These are phyloP conservation scores for Clarkia xantiana DNA, from an alignment of 345 rosid species.

Conservation along the genomic window DNA sequence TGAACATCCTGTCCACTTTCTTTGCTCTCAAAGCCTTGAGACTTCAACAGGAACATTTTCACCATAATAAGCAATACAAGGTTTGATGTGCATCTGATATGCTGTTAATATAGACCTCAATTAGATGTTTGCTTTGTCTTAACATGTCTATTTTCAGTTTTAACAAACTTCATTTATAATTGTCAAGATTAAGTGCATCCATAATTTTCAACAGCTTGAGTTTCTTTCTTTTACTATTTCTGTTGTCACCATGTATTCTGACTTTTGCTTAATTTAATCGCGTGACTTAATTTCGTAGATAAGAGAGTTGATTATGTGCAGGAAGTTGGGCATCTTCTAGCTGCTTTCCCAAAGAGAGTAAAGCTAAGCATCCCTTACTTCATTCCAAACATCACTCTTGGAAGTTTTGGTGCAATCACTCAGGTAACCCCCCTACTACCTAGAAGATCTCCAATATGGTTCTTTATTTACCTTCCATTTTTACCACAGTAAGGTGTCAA, in stretches of 20 bases:
- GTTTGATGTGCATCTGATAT: too few relatives aligned
- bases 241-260: background rate
- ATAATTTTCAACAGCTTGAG: too few relatives aligned
- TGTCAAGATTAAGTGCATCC: too few relatives aligned
- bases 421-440: slow-evolving; percentile 31
- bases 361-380: slow-evolving; percentile 86
- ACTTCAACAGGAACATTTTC: too few relatives aligned
- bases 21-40: too few relatives aligned
- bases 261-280: background rate
- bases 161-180: too few relatives aligned
- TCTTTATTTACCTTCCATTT: background rate
- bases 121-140: too few relatives aligned
- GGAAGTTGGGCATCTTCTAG: slow-evolving; percentile 86
- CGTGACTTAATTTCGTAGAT: slow-evolving; percentile 3
- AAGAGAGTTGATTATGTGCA: slow-evolving; percentile 20
- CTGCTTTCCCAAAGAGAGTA: slow-evolving; percentile 86
- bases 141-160: too few relatives aligned
- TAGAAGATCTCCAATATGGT: background rate
- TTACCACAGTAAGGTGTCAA: background rate
- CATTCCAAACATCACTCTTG: slow-evolving; percentile 92
- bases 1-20: too few relatives aligned
- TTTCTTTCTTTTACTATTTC: background rate
- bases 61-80: too few relatives aligned
- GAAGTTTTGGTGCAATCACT: slow-evolving; percentile 96
- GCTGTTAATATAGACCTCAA: too few relatives aligned